Evolutionary conservation across 2,329 filamentous ascomycete species (phyloP).

Genomic region (Diaporthe helianthi): DNA sequence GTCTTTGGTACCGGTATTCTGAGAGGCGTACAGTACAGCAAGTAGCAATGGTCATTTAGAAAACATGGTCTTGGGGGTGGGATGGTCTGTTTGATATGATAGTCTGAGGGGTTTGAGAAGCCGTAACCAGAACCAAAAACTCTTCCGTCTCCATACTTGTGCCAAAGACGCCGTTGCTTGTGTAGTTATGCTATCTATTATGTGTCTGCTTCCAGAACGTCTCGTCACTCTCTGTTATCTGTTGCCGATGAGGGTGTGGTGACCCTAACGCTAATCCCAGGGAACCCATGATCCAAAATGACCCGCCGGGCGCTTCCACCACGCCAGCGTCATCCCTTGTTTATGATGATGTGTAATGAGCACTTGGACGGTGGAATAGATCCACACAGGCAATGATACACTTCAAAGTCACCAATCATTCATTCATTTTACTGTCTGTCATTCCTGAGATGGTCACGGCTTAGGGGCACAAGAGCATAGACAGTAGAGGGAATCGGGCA

Average conservation of each 20-base stretch:
- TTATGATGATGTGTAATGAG: too few relatives aligned
- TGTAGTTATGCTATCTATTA: not conserved
- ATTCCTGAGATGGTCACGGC: not conserved
- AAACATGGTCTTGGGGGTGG: not conserved
- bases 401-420: too few relatives aligned
- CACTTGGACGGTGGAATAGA: too few relatives aligned
- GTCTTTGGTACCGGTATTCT: not conserved
- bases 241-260: not conserved
- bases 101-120: not conserved
- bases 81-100: not conserved
- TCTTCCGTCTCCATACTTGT: not conserved
- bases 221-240: not conserved
- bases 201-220: not conserved
- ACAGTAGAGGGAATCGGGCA: not conserved
- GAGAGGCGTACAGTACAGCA: not conserved
- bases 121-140: not conserved
- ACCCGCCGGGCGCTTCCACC: too few relatives aligned
- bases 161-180: not conserved
- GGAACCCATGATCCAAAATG: too few relatives aligned
- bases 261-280: too few relatives aligned
- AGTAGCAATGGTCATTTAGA: constrained; percentile 6
- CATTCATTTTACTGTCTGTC: too few relatives aligned
- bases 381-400: too few relatives aligned
- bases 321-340: too few relatives aligned
- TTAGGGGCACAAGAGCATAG: not conserved